phyloP scores from a whole-genome alignment of 2,329 filamentous ascomycete genomes.

The Colletotrichum sp. region DNA sequence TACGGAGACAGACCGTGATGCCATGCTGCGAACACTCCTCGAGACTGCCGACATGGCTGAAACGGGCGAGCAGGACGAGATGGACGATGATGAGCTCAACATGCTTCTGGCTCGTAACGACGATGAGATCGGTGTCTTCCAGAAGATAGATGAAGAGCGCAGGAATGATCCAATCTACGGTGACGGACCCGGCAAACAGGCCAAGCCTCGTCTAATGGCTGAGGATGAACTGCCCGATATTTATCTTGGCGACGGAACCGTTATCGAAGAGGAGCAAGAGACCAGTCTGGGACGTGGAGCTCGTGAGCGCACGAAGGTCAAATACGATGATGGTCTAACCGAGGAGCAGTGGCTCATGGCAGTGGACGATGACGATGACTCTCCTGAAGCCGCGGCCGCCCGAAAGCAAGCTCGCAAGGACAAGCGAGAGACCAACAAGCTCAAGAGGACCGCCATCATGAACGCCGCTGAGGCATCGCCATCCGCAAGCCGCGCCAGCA shows the following conservation, averaged over 20 bases:
- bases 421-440: conserved; percentile 77
- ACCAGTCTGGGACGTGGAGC: conserved; percentile 83
- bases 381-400: conserved; percentile 88
- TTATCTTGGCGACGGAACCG: conserved; percentile 86
- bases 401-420: conserved; percentile 87
- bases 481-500: conserved; percentile 78
- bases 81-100: conserved; percentile 98
- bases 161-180: conserved; percentile 73
- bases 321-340: conserved; percentile 95
- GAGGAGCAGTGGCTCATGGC: conserved; percentile 99
- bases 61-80: conserved; percentile 83
- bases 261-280: conserved; percentile 79
- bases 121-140: conserved; percentile 78
- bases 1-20: conserved; percentile 96
- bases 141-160: conserved; percentile 81
- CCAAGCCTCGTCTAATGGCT: conserved; percentile 78
- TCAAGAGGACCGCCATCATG: conserved; percentile 55
- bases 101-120: conserved; percentile 91
- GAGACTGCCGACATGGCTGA: conserved; percentile 80
- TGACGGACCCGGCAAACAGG: conserved; percentile 63
- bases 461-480: conserved; percentile 69
- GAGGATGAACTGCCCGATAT: conserved; percentile 93
- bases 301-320: conserved; percentile 91
- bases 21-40: conserved; percentile 90
- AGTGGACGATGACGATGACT: conserved; percentile 95